Base-by-base conservation (phyloP, 179 eudicot species). In the Silene vulgaris region DNA sequence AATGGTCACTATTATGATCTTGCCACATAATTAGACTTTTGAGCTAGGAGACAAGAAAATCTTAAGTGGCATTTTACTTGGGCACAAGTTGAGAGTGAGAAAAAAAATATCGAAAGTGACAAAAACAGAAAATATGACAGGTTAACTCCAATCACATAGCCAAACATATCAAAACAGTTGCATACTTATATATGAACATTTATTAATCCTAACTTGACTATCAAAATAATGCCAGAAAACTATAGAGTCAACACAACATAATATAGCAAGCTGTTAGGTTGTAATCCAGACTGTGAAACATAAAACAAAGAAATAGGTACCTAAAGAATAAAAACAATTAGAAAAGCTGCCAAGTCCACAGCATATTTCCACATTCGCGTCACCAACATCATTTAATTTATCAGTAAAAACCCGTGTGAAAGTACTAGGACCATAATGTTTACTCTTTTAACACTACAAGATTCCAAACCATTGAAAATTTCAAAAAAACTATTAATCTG, bases 371-470 rank as follows among this genome's bases (percentile, higher is more conserved):
- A 40, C 45, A 40, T 20, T 68, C 30, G 4, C 61, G 3, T 60
- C 50, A 9, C 17, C 45, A 21, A 32, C 26, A 65, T 26, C 16
- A 8, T 14, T 12, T 59, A 37, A 37, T 61, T 17, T 54, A 32
- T 32, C 60, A 35, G 65, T 32, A 23, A 69, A 69, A 59, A 68
- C 23, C 69, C 40, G 14, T 29, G 37, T 43, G 50, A 69, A 60
- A 35, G 7, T 62, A 63, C 28, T 52, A 52, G 28, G 20, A 71
- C 12, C 43, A 64, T 14, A 63, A 48, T 5, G 48, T 43, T 20
- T 48, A 12, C 30, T 35, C 21, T 11, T 37, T 65, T 43, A 43
- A 43, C 50, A 8, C 13, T 8, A 12, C 52, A 59, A 37, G 71
- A 35, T 48, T 50, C 37, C 8, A 16, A 65, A 37, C 13, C 64